These are phyloP conservation scores for Aspergillus piperis DNA, from an alignment of 2,329 filamentous ascomycete genomes.

Conservation along the genomic window DNA sequence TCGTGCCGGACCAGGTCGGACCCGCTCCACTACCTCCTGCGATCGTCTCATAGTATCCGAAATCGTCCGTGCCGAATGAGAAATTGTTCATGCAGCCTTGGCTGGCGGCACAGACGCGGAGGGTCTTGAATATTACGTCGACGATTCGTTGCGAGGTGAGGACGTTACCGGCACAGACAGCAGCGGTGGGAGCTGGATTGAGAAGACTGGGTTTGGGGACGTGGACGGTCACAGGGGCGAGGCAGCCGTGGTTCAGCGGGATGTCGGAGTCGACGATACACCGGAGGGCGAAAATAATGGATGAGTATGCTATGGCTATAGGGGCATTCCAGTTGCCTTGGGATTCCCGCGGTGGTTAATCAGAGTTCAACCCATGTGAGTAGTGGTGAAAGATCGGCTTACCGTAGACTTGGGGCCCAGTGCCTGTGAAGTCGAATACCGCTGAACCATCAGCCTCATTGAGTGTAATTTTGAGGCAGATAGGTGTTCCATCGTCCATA, in stretches of 20 bases:
- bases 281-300: not conserved
- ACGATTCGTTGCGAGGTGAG: conserved; percentile 75
- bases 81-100: conserved; percentile 50
- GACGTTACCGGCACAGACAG: conserved; percentile 77
- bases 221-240: conserved; percentile 72
- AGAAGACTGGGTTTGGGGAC: conserved; percentile 73
- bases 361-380: not conserved
- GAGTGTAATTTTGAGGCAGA: not conserved
- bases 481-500: not conserved
- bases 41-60: not conserved
- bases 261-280: not conserved
- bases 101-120: conserved; percentile 71
- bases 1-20: not conserved
- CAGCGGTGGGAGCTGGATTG: conserved; percentile 69
- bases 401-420: not conserved
- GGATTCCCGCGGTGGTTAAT: not conserved
- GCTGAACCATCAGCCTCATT: not conserved
- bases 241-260: conserved; percentile 14
- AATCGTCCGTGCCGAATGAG: not conserved
- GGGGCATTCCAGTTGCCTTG: not conserved
- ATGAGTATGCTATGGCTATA: not conserved
- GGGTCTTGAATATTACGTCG: conserved; percentile 75
- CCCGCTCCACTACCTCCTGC: not conserved
- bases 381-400: not conserved
- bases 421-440: not conserved